phyloP scores from a whole-genome alignment of 2,329 filamentous ascomycete species.

The Exserohilum rostratum region DNA sequence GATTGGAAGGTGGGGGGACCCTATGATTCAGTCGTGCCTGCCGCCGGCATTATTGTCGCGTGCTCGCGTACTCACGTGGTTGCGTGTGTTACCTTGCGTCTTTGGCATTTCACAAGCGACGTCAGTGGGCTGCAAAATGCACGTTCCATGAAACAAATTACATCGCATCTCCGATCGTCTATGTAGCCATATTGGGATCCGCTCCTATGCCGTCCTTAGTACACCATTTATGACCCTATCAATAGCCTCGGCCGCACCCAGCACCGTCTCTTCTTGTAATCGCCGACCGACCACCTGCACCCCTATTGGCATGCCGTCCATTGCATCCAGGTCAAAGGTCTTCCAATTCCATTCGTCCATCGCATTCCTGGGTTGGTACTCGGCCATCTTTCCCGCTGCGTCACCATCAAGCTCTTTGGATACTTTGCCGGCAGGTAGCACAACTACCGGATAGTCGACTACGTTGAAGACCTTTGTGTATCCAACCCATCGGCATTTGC shows the following conservation, averaged over 20 bases:
- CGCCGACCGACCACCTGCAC: slow-evolving; percentile 46
- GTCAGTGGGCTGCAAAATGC: too few relatives aligned
- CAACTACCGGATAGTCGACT: slow-evolving; percentile 65
- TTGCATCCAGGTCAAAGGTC: slow-evolving; percentile 42
- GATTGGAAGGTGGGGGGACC: slow-evolving; percentile 18
- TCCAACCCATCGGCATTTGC: slow-evolving; percentile 56
- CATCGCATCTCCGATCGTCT: too few relatives aligned
- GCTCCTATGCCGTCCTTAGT: not conserved
- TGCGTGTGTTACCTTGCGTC: slow-evolving; percentile 11
- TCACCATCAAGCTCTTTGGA: slow-evolving; percentile 49
- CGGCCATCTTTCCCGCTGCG: slow-evolving; percentile 33
- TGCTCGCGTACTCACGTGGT: slow-evolving; percentile 12
- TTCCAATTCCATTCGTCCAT: slow-evolving; percentile 60
- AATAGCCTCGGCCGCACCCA: slow-evolving; percentile 44
- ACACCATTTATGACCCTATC: slow-evolving; percentile 17
- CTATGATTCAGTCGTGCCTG: slow-evolving; percentile 14
- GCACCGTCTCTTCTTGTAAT: slow-evolving; percentile 48
- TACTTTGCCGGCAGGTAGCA: slow-evolving; percentile 61
- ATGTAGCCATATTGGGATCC: not conserved
- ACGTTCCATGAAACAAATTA: not conserved
- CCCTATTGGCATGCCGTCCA: slow-evolving; percentile 47
- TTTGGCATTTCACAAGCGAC: not conserved
- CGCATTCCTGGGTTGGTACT: slow-evolving; percentile 56
- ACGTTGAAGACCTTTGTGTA: slow-evolving; percentile 69
- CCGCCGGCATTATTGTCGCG: slow-evolving; percentile 18